phyloP scores from a whole-genome alignment of 176 grass and related monocot species.

The Chloris gayana region DNA sequence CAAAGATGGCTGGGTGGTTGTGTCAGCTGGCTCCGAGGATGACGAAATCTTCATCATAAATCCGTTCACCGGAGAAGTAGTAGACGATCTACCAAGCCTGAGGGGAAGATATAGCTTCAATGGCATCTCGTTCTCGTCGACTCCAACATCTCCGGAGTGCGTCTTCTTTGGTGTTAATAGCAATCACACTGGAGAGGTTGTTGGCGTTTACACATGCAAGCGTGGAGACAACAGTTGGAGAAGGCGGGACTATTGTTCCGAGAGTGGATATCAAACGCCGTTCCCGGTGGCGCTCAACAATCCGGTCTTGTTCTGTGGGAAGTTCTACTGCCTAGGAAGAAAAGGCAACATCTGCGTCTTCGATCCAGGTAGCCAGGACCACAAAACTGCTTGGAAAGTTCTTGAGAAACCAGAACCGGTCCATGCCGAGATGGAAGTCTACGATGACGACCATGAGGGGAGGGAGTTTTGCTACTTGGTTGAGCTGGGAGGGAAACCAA shows the following conservation, averaged over 20 bases:
- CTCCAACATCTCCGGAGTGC: background rate
- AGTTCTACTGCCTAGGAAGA: slow-evolving; percentile 8
- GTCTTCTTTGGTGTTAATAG: background rate
- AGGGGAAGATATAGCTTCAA: background rate
- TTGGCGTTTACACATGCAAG: background rate
- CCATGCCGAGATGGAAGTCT: slow-evolving; percentile 1
- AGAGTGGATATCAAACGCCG: background rate
- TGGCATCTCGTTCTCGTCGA: background rate
- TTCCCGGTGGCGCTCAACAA: background rate
- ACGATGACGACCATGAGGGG: background rate
- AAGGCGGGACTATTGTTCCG: no score
- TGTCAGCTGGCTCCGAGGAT: background rate
- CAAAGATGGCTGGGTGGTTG: slow-evolving; percentile 37
- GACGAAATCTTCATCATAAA: slow-evolving; percentile 30
- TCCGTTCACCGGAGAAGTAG: slow-evolving; percentile 3
- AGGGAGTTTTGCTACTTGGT: background rate
- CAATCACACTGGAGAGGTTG: background rate
- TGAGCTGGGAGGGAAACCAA: background rate
- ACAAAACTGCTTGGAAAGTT: background rate
- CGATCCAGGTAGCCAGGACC: background rate
- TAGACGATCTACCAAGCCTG: background rate
- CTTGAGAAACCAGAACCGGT: background rate
- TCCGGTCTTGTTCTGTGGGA: slow-evolving; percentile 7
- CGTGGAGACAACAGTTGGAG: background rate
- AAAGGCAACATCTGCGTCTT: slow-evolving; percentile 22